These are phyloP conservation scores for Cryptosporidium meleagridis DNA, from an alignment of 169 alveolate genomes.

Conservation along the genomic window DNA sequence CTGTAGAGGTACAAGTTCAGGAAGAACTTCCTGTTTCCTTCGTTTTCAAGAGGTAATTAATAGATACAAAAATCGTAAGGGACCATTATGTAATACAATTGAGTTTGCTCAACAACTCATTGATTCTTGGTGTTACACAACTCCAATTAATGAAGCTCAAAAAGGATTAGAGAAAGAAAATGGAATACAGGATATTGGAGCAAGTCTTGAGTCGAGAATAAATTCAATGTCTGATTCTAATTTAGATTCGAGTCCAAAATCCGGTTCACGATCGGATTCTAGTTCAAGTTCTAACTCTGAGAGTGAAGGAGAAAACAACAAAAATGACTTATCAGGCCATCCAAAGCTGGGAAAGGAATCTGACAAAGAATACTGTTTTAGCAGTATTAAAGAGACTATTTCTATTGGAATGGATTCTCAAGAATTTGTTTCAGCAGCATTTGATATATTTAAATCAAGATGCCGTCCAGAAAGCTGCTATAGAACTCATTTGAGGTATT, in stretches of 20 bases:
- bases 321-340: neutral
- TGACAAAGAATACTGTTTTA: slow-evolving; percentile 74
- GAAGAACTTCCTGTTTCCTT: slow-evolving; percentile 70
- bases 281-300: neutral
- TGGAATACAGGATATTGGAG: neutral
- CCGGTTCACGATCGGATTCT: neutral
- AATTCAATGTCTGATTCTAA: neutral
- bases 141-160: neutral
- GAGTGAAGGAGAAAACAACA: neutral
- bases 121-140: slow-evolving; percentile 79
- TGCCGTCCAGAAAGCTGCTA: slow-evolving; percentile 77
- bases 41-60: slow-evolving; percentile 72
- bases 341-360: neutral
- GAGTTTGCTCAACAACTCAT: slow-evolving; percentile 75
- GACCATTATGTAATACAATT: slow-evolving; percentile 76
- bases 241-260: slow-evolving; percentile 1
- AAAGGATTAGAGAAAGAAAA: neutral
- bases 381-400: slow-evolving; percentile 38
- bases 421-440: slow-evolving; percentile 44
- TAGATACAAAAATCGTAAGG: slow-evolving; percentile 53
- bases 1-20: slow-evolving; percentile 35
- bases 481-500: slow-evolving; percentile 76
- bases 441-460: slow-evolving; percentile 22
- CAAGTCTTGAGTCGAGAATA: neutral
- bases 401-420: slow-evolving; percentile 38